Evolutionary conservation across 768 basidiomycete genomes (phyloP), one percentile per base, ranked within the genome.

Genomic region (Amanita phalloides): DNA sequence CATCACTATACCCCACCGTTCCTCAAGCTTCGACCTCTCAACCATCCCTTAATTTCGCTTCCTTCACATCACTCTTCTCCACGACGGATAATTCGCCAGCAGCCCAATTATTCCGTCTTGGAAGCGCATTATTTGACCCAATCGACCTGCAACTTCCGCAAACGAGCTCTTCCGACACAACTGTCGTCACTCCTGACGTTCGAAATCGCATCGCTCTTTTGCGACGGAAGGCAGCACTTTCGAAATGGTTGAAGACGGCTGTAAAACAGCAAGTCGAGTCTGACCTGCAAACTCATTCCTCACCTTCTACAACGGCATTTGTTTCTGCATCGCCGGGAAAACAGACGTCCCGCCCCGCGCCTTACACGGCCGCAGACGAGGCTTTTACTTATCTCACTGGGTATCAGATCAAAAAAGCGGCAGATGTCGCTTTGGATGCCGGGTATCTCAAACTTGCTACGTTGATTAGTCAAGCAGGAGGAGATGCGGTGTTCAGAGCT

Each of bases 381-480:
- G 77, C 86, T 20, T 96, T 94, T 64, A 76, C 81, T 1, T 78
- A 84, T 50, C 77, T 99, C 2, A 86, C 88, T 0, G 94, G 93
- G 2, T 79, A 96, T 64, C 88, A 97, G 61, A 69, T 94, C n/a
- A 82, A 84, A 56, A 80, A 82, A 43, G 93, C 96, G 6, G 84
- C 82, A 57, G 74, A 84, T 42, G 69, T 72, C 2, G 89, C 92
- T 2, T 70, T 84, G 56, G 83, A 87, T 46, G 78, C 78, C 4
- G 83, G 85, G 3, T 88, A 89, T 58, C 66, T 90, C 57, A 88
- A 89, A 57, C 79, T 99, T 7, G 87, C 96, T 1, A 92, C 90
- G 6, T 75, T 99, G 23, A 74, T 98, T 51, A 79, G 92, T 6
- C 93, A 97, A 64, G 86, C 82, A 13, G 84, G 84, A 0, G 89